These are phyloP conservation scores for Cercospora canescens DNA, from an alignment of 2,329 filamentous ascomycete species.

Conservation along the genomic window DNA sequence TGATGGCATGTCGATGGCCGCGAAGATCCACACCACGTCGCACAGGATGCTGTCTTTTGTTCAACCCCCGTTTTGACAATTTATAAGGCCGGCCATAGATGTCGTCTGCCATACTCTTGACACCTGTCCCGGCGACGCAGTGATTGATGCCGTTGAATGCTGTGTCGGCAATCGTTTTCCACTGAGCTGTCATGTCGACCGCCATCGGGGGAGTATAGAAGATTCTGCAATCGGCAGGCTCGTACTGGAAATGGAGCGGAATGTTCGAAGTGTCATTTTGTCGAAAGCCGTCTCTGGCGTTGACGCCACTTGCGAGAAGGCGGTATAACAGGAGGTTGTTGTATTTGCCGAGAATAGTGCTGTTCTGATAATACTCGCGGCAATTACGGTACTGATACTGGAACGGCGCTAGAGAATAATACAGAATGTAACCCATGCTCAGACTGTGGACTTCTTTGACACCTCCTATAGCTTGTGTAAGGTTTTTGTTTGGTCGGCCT, in stretches of 20 bases:
- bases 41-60: constrained; percentile 19
- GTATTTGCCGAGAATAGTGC: constrained; percentile 32
- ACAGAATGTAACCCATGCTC: constrained; percentile 27
- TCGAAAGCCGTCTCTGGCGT: constrained; percentile 35
- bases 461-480: constrained; percentile 48
- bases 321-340: constrained; percentile 30
- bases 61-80: neutral
- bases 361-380: constrained; percentile 29
- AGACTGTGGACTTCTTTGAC: constrained; percentile 45
- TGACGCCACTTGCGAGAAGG: constrained; percentile 27
- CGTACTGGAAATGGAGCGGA: constrained; percentile 52
- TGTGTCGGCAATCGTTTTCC: constrained; percentile 43
- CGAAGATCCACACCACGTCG: constrained; percentile 26
- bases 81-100: constrained; percentile 8
- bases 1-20: constrained; percentile 22
- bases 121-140: constrained; percentile 32
- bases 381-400: constrained; percentile 25
- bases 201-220: constrained; percentile 55
- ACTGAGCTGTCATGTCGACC: constrained; percentile 48
- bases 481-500: constrained; percentile 42
- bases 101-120: neutral
- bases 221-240: constrained; percentile 53
- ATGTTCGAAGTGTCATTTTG: constrained; percentile 39
- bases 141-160: constrained; percentile 33
- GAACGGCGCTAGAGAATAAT: constrained; percentile 25